Conservation (phyloP, 2,329 filamentous ascomycete genomes). For the Blumeria graminis region DNA sequence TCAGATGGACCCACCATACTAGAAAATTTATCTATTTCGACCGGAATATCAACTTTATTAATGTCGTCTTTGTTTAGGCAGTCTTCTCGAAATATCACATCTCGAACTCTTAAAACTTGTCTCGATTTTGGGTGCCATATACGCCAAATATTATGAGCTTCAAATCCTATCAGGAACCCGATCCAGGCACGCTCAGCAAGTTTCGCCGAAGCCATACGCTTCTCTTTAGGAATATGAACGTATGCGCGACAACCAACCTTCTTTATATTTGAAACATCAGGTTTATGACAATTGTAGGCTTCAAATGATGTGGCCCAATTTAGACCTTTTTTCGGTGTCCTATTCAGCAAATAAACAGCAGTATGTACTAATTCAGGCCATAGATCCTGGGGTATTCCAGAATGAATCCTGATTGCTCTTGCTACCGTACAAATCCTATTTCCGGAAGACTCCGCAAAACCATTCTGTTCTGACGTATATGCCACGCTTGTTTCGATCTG, state of each 20-base stretch:
- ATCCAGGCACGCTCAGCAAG: not conserved
- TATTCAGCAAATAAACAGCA: not conserved
- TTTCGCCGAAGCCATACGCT: not conserved
- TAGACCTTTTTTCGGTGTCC: not conserved
- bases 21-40: not conserved
- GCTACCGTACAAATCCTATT: not conserved
- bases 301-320: not conserved
- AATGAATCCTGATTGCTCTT: not conserved
- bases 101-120: not conserved
- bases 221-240: not conserved
- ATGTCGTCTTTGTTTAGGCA: not conserved
- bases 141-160: slow-evolving; percentile 1
- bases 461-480: not conserved
- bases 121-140: not conserved
- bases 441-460: not conserved
- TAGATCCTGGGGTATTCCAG: not conserved
- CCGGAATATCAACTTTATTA: not conserved
- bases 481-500: not conserved
- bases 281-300: not conserved
- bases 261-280: not conserved
- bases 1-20: not conserved
- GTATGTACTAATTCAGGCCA: not conserved
- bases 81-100: not conserved
- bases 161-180: not conserved
- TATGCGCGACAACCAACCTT: not conserved